Conservation (phyloP, 768 basidiomycete genomes). For the Boletellus sp. region DNA sequence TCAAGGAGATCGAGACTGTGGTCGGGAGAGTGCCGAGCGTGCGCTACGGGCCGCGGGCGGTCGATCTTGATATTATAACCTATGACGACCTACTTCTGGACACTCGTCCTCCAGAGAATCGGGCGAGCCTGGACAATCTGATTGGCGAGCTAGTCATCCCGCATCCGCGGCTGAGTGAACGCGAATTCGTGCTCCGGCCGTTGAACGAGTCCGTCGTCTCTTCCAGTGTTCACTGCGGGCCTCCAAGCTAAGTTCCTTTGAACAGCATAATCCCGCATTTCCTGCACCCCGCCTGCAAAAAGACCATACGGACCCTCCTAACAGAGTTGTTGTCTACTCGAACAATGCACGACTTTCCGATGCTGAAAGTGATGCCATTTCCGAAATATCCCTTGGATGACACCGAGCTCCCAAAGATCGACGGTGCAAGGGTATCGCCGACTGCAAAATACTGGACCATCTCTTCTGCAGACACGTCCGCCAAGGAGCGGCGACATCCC, state of each 20-base stretch:
- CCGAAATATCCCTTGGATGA: slow-evolving; percentile 46
- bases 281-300: slow-evolving; percentile 56
- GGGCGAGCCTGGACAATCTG: slow-evolving; percentile 55
- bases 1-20: slow-evolving; percentile 69
- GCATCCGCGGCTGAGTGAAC: slow-evolving; percentile 74
- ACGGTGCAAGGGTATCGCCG: slow-evolving; percentile 13
- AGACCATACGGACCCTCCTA: slow-evolving; percentile 47
- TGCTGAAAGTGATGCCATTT: slow-evolving; percentile 76
- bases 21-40: slow-evolving; percentile 80
- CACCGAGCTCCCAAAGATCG: slow-evolving; percentile 4
- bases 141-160: slow-evolving; percentile 77
- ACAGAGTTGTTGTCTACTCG: slow-evolving; percentile 33
- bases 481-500: slow-evolving; percentile 8
- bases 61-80: slow-evolving; percentile 86
- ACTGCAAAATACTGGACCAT: slow-evolving; percentile 24
- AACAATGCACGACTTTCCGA: slow-evolving; percentile 38
- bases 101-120: slow-evolving; percentile 42
- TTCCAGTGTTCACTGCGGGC: not conserved
- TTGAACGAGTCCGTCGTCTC: slow-evolving; percentile 66
- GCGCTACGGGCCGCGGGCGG: slow-evolving; percentile 81
- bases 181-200: slow-evolving; percentile 91
- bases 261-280: slow-evolving; percentile 76
- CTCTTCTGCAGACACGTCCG: slow-evolving; percentile 15
- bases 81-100: slow-evolving; percentile 65
- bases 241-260: not conserved